phyloP scores from a whole-genome alignment of 2,329 filamentous ascomycete species.

The Chaetomium strumarium region DNA sequence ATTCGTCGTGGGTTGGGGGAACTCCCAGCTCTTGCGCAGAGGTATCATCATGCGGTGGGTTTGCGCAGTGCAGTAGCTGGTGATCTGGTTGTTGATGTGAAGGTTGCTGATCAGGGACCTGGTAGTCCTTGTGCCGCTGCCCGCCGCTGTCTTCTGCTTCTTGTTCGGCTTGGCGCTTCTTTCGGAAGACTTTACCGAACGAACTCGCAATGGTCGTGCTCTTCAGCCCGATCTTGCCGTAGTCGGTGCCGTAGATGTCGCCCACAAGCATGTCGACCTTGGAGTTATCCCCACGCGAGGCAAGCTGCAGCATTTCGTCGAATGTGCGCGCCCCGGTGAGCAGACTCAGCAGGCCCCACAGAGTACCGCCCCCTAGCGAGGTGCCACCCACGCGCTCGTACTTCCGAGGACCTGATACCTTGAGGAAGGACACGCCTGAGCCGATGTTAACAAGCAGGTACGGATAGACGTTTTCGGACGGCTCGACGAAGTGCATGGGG shows the following conservation, averaged over 20 bases:
- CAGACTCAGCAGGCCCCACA: slow-evolving; percentile 90
- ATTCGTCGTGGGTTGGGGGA: slow-evolving; percentile 5
- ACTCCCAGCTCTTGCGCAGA: not conserved
- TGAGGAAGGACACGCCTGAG: slow-evolving; percentile 94
- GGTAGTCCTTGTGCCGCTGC: slow-evolving; percentile 34
- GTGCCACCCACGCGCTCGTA: slow-evolving; percentile 92
- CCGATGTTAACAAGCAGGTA: slow-evolving; percentile 98
- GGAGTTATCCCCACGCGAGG: slow-evolving; percentile 84
- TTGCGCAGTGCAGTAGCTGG: not conserved
- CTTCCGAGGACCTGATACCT: slow-evolving; percentile 81
- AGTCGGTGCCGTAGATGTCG: slow-evolving; percentile 95
- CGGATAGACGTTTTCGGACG: slow-evolving; percentile 79
- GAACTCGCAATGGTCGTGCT: slow-evolving; percentile 92
- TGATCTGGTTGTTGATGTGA: slow-evolving; percentile 7
- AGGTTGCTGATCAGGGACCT: not conserved
- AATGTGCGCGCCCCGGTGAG: slow-evolving; percentile 93
- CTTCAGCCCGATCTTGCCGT: slow-evolving; percentile 93
- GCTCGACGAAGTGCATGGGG: slow-evolving; percentile 81
- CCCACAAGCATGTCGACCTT: slow-evolving; percentile 95
- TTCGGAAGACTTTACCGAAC: slow-evolving; percentile 93
- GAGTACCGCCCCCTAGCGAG: slow-evolving; percentile 89
- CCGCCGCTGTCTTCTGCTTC: slow-evolving; percentile 68
- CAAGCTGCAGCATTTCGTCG: slow-evolving; percentile 92
- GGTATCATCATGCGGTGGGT: not conserved
- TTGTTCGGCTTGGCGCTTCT: slow-evolving; percentile 78